Conservation (phyloP, 1,284 basidiomycete genomes). For the Moesziomyces globuligerus region DNA sequence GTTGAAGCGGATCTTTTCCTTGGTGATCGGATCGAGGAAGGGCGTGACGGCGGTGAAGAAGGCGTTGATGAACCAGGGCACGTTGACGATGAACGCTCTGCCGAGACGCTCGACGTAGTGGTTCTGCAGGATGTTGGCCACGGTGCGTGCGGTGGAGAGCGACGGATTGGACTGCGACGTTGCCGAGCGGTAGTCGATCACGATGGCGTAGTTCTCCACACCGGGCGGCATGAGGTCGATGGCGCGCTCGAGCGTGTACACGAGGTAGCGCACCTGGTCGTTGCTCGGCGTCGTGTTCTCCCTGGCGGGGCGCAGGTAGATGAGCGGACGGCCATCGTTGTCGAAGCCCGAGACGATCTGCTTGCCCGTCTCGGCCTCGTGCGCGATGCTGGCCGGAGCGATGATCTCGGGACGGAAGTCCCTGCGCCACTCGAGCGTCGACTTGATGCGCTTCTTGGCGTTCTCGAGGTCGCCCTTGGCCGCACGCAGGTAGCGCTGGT, state of each 20-base stretch:
- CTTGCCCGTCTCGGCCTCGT: conserved; percentile 63
- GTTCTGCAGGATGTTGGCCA: conserved; percentile 79
- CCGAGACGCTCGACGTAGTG: conserved; percentile 92
- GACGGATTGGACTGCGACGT: conserved; percentile 53
- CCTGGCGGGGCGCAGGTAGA: conserved; percentile 62
- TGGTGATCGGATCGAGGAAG: conserved; percentile 87
- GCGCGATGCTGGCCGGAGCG: conserved; percentile 52
- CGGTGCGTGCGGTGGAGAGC: conserved; percentile 44
- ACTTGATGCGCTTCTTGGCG: conserved; percentile 57
- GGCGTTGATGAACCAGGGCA: conserved; percentile 71
- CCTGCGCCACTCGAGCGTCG: conserved; percentile 63
- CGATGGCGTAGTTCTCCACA: conserved; percentile 55
- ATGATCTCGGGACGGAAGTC: conserved; percentile 63
- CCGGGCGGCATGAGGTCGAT: conserved; percentile 60
- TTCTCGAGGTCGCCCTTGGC: conserved; percentile 59
- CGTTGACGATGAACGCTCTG: conserved; percentile 83
- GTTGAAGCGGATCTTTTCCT: conserved; percentile 88
- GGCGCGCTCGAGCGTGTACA: conserved; percentile 62
- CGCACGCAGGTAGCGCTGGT: conserved; percentile 59
- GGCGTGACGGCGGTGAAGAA: conserved; percentile 83
- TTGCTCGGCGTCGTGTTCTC: conserved; percentile 62
- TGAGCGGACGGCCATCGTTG: conserved; percentile 53
- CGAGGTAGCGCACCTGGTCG: conserved; percentile 61
- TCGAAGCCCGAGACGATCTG: conserved; percentile 64
- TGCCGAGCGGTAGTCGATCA: conserved; percentile 59